Conservation (phyloP, 257 asterid genomes). For the Agastache rugosa region DNA sequence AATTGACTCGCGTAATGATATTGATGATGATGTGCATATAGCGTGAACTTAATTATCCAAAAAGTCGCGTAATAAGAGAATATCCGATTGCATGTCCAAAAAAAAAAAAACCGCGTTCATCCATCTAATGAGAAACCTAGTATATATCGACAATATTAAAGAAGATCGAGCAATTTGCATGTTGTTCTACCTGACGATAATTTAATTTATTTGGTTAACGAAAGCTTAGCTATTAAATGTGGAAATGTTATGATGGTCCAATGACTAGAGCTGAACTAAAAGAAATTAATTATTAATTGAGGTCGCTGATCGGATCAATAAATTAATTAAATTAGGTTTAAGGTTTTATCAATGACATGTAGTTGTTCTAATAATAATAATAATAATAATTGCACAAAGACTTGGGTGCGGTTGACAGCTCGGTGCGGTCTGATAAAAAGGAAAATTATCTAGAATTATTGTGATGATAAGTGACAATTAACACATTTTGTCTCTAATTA, state of each 20-base stretch:
- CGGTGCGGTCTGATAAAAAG: too few relatives aligned
- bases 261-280: not conserved
- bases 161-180: not conserved
- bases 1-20: not conserved
- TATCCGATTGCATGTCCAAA: not conserved
- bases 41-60: too few relatives aligned
- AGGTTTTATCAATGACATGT: not conserved
- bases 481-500: too few relatives aligned
- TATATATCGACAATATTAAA: not conserved
- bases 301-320: constrained; percentile 15
- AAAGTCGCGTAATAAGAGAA: too few relatives aligned
- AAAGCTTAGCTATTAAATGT: not conserved
- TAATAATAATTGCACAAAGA: not conserved
- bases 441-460: too few relatives aligned
- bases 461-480: too few relatives aligned
- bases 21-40: too few relatives aligned
- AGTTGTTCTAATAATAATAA: not conserved
- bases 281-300: not conserved
- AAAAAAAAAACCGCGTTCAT: not conserved
- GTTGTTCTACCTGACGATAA: not conserved
- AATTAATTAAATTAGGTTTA: not conserved
- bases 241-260: not conserved
- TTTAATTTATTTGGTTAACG: not conserved
- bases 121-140: not conserved
- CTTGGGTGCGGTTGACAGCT: too few relatives aligned